Percentiles rank a stretch among this genome's conserved stretches.
Evolutionary conservation across 1,284 basidiomycete genomes (phyloP).

Genomic region (Mrakiaceae sp.): DNA sequence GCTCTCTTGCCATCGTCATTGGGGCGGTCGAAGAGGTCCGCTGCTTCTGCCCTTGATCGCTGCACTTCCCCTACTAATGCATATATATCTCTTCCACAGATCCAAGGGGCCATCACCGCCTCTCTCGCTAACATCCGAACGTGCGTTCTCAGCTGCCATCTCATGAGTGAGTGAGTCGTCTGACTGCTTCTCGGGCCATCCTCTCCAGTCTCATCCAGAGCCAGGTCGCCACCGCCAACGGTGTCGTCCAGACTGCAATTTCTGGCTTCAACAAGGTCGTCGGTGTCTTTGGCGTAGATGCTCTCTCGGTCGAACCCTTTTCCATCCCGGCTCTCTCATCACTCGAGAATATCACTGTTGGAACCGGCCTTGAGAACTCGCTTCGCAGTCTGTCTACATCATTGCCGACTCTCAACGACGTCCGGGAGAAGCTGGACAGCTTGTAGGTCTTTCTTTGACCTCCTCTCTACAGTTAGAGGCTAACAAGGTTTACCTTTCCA

Average conservation of each 20-base stretch:
- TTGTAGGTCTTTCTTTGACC: conserved; percentile 44
- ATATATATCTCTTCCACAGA: conserved; percentile 39
- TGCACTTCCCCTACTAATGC: neutral
- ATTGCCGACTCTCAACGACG: conserved; percentile 63
- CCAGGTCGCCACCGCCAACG: conserved; percentile 57
- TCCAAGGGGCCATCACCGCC: conserved; percentile 54
- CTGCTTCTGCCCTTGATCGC: neutral
- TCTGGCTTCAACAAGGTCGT: conserved; percentile 59
- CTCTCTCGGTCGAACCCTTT: conserved; percentile 47
- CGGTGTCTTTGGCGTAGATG: conserved; percentile 21
- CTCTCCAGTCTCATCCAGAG: conserved; percentile 45
- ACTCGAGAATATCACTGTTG: conserved; percentile 68
- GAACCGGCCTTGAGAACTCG: conserved; percentile 61
- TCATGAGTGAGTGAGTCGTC: neutral
- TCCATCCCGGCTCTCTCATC: conserved; percentile 56
- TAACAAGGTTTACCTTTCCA: conserved; percentile 26
- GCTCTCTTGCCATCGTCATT: conserved; percentile 67
- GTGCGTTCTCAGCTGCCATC: conserved; percentile 20
- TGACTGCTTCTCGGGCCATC: neutral
- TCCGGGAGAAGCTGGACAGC: conserved; percentile 58
- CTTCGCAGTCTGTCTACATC: conserved; percentile 65
- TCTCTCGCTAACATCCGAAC: conserved; percentile 50
- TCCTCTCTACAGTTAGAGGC: neutral
- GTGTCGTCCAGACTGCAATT: conserved; percentile 53
- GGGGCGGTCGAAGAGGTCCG: conserved; percentile 65